Conservation (phyloP, 1,284 basidiomycete genomes). For the Hypsizygus ulmarius region DNA sequence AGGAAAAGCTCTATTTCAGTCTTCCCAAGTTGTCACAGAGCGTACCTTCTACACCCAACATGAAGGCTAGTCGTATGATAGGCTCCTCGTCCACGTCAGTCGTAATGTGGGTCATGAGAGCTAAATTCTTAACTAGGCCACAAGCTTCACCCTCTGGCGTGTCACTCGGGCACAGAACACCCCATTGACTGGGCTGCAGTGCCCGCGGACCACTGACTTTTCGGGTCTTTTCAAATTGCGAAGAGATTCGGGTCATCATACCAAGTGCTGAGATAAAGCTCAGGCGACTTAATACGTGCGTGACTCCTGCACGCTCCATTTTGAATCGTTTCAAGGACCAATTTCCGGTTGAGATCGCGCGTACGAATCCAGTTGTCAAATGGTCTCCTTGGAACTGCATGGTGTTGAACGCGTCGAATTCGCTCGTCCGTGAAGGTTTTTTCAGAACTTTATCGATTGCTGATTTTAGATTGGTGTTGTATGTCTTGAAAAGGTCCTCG, state of each 20-base stretch:
- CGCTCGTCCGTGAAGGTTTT: constrained; percentile 92
- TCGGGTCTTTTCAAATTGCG: constrained; percentile 99
- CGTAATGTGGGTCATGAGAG: constrained; percentile 99
- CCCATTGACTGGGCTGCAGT: constrained; percentile 98
- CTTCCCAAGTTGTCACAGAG: constrained; percentile 7
- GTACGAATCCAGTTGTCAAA: constrained; percentile 94
- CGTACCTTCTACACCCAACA: constrained; percentile 93
- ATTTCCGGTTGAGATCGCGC: constrained; percentile 98
- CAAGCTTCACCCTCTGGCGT: constrained; percentile 99
- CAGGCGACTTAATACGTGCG: constrained; percentile 93
- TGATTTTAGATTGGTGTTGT: constrained; percentile 94
- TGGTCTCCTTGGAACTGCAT: constrained; percentile 93
- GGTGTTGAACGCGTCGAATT: constrained; percentile 95
- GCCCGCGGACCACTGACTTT: constrained; percentile 99
- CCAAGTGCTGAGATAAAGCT: constrained; percentile 97
- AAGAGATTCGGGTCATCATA: constrained; percentile 99
- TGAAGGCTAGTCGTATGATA: constrained; percentile 85
- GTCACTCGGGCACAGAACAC: constrained; percentile 97
- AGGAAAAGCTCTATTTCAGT: constrained; percentile 16
- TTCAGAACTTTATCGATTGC: constrained; percentile 98
- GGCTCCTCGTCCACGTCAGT: constrained; percentile 98
- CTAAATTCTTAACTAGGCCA: constrained; percentile 97
- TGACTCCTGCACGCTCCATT: constrained; percentile 99
- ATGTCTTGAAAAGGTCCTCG: constrained; percentile 99
- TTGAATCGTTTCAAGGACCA: constrained; percentile 99